Percentiles rank a stretch among this genome's conserved stretches.
phyloP scores from a whole-genome alignment of 345 rosid genomes.

The Ricinus communis region DNA sequence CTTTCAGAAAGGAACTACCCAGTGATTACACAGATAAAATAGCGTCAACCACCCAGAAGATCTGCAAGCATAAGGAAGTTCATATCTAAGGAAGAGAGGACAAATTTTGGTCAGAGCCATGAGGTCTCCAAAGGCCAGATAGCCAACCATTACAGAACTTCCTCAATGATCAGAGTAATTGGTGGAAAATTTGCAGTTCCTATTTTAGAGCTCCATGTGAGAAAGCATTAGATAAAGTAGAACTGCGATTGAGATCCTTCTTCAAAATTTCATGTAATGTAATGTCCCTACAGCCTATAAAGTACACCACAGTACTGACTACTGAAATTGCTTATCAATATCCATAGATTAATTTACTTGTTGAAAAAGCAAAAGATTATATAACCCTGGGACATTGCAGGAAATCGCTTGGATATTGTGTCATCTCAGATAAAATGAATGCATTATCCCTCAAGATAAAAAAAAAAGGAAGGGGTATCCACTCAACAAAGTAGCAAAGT shows the following conservation, averaged over 20 bases:
- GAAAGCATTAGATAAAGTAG: neutral
- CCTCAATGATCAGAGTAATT: no score
- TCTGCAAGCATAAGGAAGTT: no score
- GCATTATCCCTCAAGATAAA: neutral
- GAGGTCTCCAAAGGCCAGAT: no score
- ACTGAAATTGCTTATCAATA: neutral
- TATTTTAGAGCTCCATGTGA: no score
- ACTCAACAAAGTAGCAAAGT: neutral
- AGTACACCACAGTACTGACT: neutral
- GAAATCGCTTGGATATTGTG: neutral
- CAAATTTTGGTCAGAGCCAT: no score
- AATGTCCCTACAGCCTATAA: neutral
- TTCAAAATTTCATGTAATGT: neutral
- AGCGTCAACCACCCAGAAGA: no score
- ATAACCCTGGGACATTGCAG: neutral
- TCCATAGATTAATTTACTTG: neutral
- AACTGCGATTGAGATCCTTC: neutral
- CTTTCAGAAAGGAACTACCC: neutral
- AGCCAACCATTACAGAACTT: no score
- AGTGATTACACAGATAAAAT: no score
- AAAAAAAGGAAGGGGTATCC: neutral
- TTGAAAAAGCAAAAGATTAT: neutral
- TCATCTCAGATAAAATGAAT: neutral
- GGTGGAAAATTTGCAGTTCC: no score
- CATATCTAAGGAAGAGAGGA: no score